Evolutionary conservation across 306 rosid species (phyloP).

Genomic region (Nissolia schottii): DNA sequence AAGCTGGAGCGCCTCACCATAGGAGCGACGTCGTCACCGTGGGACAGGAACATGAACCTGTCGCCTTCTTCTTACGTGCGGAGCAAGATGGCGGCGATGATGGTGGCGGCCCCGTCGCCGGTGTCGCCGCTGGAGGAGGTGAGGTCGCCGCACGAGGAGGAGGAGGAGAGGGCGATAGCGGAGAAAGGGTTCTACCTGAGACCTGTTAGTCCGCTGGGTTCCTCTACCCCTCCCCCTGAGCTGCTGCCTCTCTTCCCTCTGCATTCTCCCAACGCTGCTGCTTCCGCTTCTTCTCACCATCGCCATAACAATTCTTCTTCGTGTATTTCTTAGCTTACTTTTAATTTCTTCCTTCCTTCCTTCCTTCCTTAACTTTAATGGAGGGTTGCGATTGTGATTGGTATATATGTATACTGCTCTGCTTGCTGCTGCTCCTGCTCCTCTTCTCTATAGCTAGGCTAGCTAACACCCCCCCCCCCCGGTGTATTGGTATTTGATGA

Average conservation of each 20-base stretch:
- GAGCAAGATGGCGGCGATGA: neutral
- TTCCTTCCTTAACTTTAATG: too few species aligned
- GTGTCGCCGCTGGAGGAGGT: constrained; percentile 70
- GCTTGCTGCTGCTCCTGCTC: too few species aligned
- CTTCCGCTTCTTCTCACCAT: neutral
- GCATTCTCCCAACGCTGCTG: constrained; percentile 65
- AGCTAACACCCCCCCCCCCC: too few species aligned
- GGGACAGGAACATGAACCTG: neutral
- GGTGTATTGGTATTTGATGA: too few species aligned
- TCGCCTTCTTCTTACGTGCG: constrained; percentile 16
- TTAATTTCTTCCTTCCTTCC: too few species aligned
- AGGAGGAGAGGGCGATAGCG: constrained; percentile 54
- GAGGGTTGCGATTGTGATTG: too few species aligned
- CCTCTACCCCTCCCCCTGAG: constrained; percentile 70
- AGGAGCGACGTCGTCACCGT: neutral
- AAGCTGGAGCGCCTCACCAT: constrained; percentile 31
- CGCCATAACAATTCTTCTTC: neutral
- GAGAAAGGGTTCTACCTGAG: constrained; percentile 78
- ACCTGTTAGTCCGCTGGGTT: constrained; percentile 47
- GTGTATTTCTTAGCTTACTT: neutral
- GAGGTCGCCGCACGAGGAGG: constrained; percentile 51
- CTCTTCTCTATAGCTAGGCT: too few species aligned
- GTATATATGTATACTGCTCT: too few species aligned
- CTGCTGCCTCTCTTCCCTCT: constrained; percentile 76
- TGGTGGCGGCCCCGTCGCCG: constrained; percentile 50